Evolutionary conservation across 2,329 filamentous ascomycete genomes (phyloP).

Genomic region (Aurifilum marmelostoma): DNA sequence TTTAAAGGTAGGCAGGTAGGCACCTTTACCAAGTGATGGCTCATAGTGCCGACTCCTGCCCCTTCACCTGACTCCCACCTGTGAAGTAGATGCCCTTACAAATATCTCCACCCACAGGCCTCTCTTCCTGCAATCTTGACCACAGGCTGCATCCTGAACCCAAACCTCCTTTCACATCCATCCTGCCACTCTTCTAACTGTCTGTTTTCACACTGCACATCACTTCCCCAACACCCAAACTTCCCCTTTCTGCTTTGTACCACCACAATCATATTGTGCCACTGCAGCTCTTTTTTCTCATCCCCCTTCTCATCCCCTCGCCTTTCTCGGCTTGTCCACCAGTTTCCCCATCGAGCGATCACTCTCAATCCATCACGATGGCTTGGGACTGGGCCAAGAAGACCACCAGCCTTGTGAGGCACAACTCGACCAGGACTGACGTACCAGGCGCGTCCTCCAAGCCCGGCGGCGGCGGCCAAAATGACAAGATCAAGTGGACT

Average conservation of each 20-base stretch:
- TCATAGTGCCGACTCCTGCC: neutral
- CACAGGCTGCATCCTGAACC: neutral
- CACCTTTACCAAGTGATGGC: neutral
- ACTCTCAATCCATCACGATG: constrained; percentile 9
- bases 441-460: constrained; percentile 9
- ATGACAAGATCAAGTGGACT: constrained; percentile 15
- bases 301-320: constrained; percentile 6
- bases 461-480: neutral
- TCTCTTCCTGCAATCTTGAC: neutral
- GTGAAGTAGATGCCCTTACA: neutral
- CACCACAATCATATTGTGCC: constrained; percentile 17
- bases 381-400: constrained; percentile 5
- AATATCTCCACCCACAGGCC: neutral
- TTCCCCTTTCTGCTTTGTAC: neutral
- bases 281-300: constrained; percentile 9
- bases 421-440: constrained; percentile 8
- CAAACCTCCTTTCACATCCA: neutral
- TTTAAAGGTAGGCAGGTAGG: neutral
- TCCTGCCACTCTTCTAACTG: neutral
- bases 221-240: neutral
- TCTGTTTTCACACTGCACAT: neutral
- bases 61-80: neutral
- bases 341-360: neutral
- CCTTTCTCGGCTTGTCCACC: neutral
- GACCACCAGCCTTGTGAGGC: constrained; percentile 38